Percentiles rank a stretch among this genome's conserved stretches.
Conservation (phyloP, 768 basidiomycete genomes). For the Termitomyces sp. region DNA sequence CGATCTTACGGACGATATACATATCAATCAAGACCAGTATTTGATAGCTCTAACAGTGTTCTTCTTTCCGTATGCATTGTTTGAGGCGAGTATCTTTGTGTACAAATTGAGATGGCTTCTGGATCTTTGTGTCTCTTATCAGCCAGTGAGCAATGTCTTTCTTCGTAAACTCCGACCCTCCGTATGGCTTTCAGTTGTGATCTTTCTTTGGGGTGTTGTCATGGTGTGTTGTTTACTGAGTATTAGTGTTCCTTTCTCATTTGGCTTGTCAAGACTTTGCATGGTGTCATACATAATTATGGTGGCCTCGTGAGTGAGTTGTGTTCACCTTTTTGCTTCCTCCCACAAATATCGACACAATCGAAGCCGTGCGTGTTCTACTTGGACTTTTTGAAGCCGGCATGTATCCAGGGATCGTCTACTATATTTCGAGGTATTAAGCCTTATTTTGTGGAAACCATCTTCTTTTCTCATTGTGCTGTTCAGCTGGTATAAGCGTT, state of each 20-base stretch:
- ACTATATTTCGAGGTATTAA: slow-evolving; percentile 53
- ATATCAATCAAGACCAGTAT: slow-evolving; percentile 56
- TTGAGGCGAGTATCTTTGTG: slow-evolving; percentile 44
- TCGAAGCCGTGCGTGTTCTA: slow-evolving; percentile 50
- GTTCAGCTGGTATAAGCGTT: slow-evolving; percentile 72
- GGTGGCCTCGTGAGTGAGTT: slow-evolving; percentile 54
- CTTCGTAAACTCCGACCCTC: slow-evolving; percentile 58
- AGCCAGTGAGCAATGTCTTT: slow-evolving; percentile 63
- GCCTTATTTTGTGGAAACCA: background rate
- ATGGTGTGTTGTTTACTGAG: slow-evolving; percentile 28
- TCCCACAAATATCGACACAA: background rate
- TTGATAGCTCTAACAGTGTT: slow-evolving; percentile 67
- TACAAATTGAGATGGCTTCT: background rate
- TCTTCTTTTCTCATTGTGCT: background rate
- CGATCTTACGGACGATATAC: slow-evolving; percentile 47
- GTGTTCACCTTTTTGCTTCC: background rate
- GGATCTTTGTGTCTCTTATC: background rate
- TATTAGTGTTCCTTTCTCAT: background rate
- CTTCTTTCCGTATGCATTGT: slow-evolving; percentile 69
- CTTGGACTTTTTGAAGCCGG: slow-evolving; percentile 63
- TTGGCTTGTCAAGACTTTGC: slow-evolving; percentile 40
- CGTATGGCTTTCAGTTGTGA: slow-evolving; percentile 54
- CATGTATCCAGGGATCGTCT: slow-evolving; percentile 52
- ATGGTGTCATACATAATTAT: slow-evolving; percentile 58
- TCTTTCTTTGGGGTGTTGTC: slow-evolving; percentile 42